phyloP scores from a whole-genome alignment of 768 basidiomycete genomes.

The Coprinopsis cinerea region DNA sequence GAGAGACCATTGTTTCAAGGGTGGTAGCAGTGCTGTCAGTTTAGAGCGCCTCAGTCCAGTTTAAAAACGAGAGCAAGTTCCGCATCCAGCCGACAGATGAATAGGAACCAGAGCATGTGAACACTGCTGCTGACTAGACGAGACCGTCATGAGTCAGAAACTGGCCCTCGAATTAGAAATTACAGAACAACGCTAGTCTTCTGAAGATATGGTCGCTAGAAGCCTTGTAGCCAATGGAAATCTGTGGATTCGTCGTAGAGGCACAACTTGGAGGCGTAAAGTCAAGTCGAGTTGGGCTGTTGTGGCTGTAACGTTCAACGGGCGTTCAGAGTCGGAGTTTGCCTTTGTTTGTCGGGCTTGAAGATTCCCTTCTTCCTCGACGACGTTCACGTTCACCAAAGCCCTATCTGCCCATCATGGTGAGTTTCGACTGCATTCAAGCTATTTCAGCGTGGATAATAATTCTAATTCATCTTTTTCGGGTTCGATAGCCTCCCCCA shows the following conservation, averaged over 20 bases:
- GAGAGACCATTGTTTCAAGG: background rate
- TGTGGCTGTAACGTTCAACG: background rate
- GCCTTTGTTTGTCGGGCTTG: conserved; percentile 20
- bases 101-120: background rate
- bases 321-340: conserved; percentile 15
- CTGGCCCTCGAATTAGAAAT: no score
- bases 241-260: no score
- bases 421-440: no score
- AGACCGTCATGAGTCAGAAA: background rate
- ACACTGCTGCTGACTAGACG: background rate
- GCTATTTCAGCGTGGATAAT: no score
- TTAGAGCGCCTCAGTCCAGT: background rate
- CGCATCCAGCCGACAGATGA: background rate
- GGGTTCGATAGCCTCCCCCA: conserved; percentile 83
- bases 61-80: background rate
- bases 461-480: no score
- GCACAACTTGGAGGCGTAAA: background rate
- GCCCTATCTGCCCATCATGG: conserved; percentile 50
- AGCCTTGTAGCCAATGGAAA: no score
- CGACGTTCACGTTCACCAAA: conserved; percentile 13
- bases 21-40: background rate
- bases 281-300: background rate
- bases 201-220: no score
- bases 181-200: no score
- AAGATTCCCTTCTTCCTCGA: conserved; percentile 13